Evolutionary conservation across 2,329 filamentous ascomycete genomes (phyloP), one percentile per base, ranked within the genome.

Genomic region (Cercospora beticola): DNA sequence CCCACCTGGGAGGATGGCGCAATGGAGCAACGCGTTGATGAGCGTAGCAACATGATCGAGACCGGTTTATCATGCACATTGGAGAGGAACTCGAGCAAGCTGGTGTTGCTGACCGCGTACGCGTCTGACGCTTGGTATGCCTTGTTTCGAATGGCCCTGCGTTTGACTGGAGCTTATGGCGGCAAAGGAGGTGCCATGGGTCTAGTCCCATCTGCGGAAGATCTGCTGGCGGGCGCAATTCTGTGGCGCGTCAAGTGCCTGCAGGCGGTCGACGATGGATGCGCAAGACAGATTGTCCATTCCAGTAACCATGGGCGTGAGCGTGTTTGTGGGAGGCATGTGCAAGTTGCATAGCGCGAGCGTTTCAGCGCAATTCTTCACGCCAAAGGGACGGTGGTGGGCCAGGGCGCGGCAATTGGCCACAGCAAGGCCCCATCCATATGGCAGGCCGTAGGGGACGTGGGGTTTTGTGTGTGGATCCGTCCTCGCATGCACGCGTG

Each of bases 1-100:
- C n/a, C 62, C 49, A 57, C 40, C 60, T 46, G n/a, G 59, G 43
- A 57, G 18, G 66, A 68, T 68, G 66, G 62, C 66, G 65, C 65
- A 63, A 64, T 40, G 62, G 49, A 57, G 46, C 18, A 10, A 23
- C 18, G 46, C 18, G 46, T 52, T 52, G 21, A 14, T 52, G 46
- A 52, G 46, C 18, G 46, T 52, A 40, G 36, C 36, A 40, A 40
- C 16, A 8, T 8, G 36, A 40, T 40, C 16, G 36, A 40, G 36
- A n/a, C 36, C 36, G 5, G 16, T 40, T 40, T 8, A 3, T 3
- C 16, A 40, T n/a, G 36, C 36, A 16, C 16, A 16, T 16, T n/a
- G 36, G 36, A 40, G 36, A 40, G 16, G 36, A 40, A 40, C 5
- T 40, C 36, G 36, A n/a, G 16, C 36, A 40, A 23, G 46, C 31